These are phyloP conservation scores for Wakefieldia striispora DNA, from an alignment of 768 basidiomycete species.

Conservation along the genomic window DNA sequence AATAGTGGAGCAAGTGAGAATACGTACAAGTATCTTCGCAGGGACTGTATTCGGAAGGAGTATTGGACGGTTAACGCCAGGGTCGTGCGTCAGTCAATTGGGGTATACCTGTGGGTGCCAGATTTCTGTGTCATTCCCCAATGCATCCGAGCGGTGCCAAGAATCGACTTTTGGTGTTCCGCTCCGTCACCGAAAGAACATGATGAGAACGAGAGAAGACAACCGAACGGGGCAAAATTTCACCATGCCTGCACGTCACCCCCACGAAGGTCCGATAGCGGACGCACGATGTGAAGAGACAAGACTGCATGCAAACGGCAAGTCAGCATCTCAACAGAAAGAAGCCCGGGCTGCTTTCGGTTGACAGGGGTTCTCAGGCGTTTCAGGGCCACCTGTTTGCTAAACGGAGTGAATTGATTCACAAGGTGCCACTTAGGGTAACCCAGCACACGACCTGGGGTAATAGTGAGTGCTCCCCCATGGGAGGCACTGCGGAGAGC, in stretches of 20 bases:
- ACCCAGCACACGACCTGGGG: constrained; percentile 30
- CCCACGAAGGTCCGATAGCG: not conserved
- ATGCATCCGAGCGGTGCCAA: not conserved
- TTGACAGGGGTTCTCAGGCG: constrained; percentile 9
- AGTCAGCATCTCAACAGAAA: constrained; percentile 6
- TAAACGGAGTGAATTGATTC: constrained; percentile 10
- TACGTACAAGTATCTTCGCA: constrained; percentile 24
- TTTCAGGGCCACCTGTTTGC: not conserved
- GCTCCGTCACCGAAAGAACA: constrained; percentile 1
- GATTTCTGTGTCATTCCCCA: not conserved
- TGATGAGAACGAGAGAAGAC: constrained; percentile 3
- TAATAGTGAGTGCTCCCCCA: constrained; percentile 27
- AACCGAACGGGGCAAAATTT: not conserved
- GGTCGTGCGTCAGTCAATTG: constrained; percentile 7
- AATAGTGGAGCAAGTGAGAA: constrained; percentile 20
- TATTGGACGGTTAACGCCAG: constrained; percentile 5
- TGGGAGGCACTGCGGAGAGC: constrained; percentile 22
- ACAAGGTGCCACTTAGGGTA: constrained; percentile 3
- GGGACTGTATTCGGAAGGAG: constrained; percentile 20
- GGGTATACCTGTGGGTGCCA: not conserved
- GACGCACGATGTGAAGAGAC: constrained; percentile 10
- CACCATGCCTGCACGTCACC: constrained; percentile 2
- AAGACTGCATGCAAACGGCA: not conserved
- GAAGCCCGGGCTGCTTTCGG: not conserved
- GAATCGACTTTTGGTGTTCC: not conserved